Evolutionary conservation across 176 grass and related monocot species (phyloP), one percentile per base, ranked within the genome.

Genomic region (Oryza glumipatula): DNA sequence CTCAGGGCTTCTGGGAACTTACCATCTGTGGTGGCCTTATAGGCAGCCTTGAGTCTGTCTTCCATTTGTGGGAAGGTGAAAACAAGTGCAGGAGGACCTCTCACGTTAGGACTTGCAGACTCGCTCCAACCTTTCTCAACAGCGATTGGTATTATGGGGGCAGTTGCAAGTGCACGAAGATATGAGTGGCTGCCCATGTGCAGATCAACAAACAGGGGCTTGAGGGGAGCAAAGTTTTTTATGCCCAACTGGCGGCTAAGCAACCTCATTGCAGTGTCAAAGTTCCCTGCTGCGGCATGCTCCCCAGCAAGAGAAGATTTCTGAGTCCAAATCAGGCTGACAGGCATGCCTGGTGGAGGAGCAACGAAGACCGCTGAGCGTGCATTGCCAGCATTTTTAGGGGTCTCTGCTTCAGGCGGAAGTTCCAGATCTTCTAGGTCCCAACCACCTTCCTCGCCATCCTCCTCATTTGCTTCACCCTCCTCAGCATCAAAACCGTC

Each of bases 101-200:
- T 93, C 83, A 96, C 96, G 69, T 95, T 95, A 80, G 96, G 93
- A 80, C 93, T 98, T 33, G 89, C 75, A 19, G 91, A 94, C 52
- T 98, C 96, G 4, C 73, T 94, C 96, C 96, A 98, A 39, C 91
- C 93, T 86, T 96, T 98, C 86, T 98, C 96, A 87, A 98, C 93
- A 86, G 96, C 91, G 83, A 91, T 58, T 28, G 93, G 86, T 77
- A 98, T 85, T 15, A 93, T 88, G 0, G 96, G 87, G 38, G 78
- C 89, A 23, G 83, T 74, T 81, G 89, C 89, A 83, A 96, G 78
- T 33, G 89, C 93, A 63, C 72, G 66, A 45, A 98, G 78, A 77
- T 92, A 98, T 2, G 93, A 84, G 76, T 98, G 91, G 65, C 96
- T 96, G 48, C 96, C 96, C 80, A 80, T 75, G 69, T 92, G 85